phyloP scores from a whole-genome alignment of 768 basidiomycete species.

The Tremella fuciformis region DNA sequence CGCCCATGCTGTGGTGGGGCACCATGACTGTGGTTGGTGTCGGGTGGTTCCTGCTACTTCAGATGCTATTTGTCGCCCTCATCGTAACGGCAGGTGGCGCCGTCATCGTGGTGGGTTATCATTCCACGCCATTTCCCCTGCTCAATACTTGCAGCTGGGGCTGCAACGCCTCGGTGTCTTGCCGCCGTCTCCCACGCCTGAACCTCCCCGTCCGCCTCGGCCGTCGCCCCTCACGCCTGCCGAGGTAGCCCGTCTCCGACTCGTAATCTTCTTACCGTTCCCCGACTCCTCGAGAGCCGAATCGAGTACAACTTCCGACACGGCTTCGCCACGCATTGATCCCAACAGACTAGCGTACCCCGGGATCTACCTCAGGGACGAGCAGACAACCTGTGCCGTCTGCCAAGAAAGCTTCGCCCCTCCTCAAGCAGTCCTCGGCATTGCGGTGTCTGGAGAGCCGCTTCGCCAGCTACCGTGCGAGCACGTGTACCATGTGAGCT shows the following conservation, averaged over 20 bases:
- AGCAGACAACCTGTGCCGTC: slow-evolving; percentile 35
- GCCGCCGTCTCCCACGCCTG: slow-evolving; percentile 20
- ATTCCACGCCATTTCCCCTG: not conserved
- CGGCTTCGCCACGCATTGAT: slow-evolving; percentile 2
- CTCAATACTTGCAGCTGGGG: slow-evolving; percentile 12
- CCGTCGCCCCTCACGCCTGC: slow-evolving; percentile 19
- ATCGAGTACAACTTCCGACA: not conserved
- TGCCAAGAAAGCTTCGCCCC: slow-evolving; percentile 33
- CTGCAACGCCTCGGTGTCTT: slow-evolving; percentile 25
- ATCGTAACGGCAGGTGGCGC: slow-evolving; percentile 37
- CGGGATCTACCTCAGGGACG: slow-evolving; percentile 13
- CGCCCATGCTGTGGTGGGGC: slow-evolving; percentile 46
- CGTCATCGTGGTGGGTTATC: slow-evolving; percentile 19
- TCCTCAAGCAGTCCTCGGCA: slow-evolving; percentile 21
- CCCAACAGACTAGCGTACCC: slow-evolving; percentile 21
- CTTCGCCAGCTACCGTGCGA: slow-evolving; percentile 72
- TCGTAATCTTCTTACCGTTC: slow-evolving; percentile 28
- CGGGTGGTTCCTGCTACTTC: slow-evolving; percentile 43
- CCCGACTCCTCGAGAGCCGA: not conserved
- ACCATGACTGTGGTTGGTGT: slow-evolving; percentile 40
- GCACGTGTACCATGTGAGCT: slow-evolving; percentile 82
- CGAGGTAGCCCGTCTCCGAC: slow-evolving; percentile 24
- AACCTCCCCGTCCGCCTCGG: slow-evolving; percentile 22
- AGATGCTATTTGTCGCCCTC: slow-evolving; percentile 32
- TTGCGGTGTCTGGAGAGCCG: slow-evolving; percentile 55